Base-by-base conservation (phyloP, 2,329 filamentous ascomycete species). In the Fusarium irregulare region DNA sequence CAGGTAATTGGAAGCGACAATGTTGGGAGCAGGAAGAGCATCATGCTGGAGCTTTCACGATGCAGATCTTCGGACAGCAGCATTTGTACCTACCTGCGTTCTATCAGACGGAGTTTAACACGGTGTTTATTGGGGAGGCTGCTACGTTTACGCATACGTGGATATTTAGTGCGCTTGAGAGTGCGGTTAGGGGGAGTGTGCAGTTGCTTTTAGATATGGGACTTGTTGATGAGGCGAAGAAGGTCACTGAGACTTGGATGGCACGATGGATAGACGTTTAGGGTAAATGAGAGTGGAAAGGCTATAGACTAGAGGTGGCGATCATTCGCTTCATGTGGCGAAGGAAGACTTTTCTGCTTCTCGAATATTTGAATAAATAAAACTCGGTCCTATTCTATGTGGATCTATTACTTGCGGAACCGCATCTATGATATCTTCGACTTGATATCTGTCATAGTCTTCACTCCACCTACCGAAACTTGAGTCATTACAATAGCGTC, bases 181-280 rank as follows among this genome's bases (percentile, higher is more conserved):
- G 82, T 27, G 87, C 86, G 0, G 84, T 88, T 0, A 79, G 87
- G 3, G 87, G 87, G 0, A 86, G 85, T 0, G 81, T 83, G 2
- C 87, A 89, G 74, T 59, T 89, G 61, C 72, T 89, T 71, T 75
- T 87, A 47, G 83, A 84, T 34, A 60, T 89, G 74, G 87, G 87
- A 0, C 72, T 89, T 23, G 87, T 89, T 2, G 87, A 89, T 75
- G 88, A 90, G 76, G 88, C 87, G 0, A 89, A 89, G 78, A 73
- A 83, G 63, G 78, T 89, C 25, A 84, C 84, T 1, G 76, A 85
- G 20, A 83, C 81, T 4, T 89, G 87, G 87, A 89, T 89, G 87
- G 87, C 85, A 4, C 80, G 86, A 46, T 89, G 86, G 86, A 87
- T 78, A 23, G 40, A 63, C 3, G 23, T 62, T 6, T 60, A 60